Conservation (phyloP, 1,284 basidiomycete genomes). For the Kwoniella shivajii region DNA sequence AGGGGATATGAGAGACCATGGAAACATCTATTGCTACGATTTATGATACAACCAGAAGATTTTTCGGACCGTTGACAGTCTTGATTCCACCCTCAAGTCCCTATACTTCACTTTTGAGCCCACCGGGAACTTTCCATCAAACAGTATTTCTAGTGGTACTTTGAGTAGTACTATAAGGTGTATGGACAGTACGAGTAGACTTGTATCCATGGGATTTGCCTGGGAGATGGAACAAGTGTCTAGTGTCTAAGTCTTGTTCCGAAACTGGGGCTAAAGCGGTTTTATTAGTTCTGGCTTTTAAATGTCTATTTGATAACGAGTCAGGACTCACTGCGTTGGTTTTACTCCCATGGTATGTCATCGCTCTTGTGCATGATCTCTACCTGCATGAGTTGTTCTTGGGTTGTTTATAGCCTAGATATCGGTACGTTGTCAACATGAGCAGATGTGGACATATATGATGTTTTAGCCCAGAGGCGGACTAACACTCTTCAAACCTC, state of each 20-base stretch:
- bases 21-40: too few species aligned
- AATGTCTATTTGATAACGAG: too few species aligned
- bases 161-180: background rate
- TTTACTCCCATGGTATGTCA: constrained; percentile 24
- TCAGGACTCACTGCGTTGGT: constrained; percentile 19
- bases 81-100: too few species aligned
- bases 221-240: constrained; percentile 27
- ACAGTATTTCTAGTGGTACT: background rate
- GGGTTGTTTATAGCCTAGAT: constrained; percentile 34
- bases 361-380: constrained; percentile 22
- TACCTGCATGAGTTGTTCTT: constrained; percentile 24
- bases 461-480: background rate
- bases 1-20: too few species aligned
- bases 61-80: background rate
- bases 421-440: background rate
- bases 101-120: background rate
- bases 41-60: too few species aligned
- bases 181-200: background rate
- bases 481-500: constrained; percentile 24
- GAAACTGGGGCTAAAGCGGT: constrained; percentile 16
- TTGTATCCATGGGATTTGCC: constrained; percentile 20
- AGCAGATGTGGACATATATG: background rate
- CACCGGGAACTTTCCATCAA: background rate
- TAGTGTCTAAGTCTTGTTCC: constrained; percentile 27
- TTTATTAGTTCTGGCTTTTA: too few species aligned